phyloP scores from a whole-genome alignment of 129 eudicot genomes.

The Centaurea solstitialis region DNA sequence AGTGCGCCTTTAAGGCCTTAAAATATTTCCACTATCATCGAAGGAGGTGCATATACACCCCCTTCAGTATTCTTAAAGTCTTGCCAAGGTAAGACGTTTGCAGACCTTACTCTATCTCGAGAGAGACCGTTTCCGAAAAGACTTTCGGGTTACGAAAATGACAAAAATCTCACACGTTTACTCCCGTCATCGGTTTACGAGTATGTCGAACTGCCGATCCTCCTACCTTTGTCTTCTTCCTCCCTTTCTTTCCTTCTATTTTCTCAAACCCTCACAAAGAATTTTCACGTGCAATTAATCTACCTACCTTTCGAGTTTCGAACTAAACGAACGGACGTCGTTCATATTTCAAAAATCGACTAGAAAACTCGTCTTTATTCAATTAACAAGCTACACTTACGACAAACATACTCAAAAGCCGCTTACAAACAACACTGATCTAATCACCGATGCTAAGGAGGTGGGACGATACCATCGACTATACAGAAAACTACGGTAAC shows the following conservation, averaged over 20 bases:
- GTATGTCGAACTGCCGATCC: not conserved
- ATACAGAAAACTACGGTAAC: conserved; percentile 15
- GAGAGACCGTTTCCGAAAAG: not conserved
- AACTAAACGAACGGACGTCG: not conserved
- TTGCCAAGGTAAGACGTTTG: not conserved
- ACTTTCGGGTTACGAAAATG: not conserved
- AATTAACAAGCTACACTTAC: conserved; percentile 19
- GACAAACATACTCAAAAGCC: conserved; percentile 24
- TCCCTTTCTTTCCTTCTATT: not conserved
- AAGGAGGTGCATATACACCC: too few relatives aligned
- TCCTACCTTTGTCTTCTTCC: not conserved
- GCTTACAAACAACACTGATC: not conserved
- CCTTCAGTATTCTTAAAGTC: too few relatives aligned
- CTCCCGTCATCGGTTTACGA: not conserved
- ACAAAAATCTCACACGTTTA: not conserved
- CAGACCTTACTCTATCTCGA: not conserved
- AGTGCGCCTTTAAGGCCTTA: not conserved
- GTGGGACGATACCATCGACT: not conserved
- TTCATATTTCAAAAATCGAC: not conserved
- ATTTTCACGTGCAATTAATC: not conserved
- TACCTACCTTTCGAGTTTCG: not conserved
- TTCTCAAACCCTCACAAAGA: too few relatives aligned
- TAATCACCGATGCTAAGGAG: not conserved
- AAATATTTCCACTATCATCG: not conserved
- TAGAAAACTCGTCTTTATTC: conserved; percentile 29